Evolutionary conservation across 31 red algal species (phyloP).

Genomic region (Bonnemaisonia californica): DNA sequence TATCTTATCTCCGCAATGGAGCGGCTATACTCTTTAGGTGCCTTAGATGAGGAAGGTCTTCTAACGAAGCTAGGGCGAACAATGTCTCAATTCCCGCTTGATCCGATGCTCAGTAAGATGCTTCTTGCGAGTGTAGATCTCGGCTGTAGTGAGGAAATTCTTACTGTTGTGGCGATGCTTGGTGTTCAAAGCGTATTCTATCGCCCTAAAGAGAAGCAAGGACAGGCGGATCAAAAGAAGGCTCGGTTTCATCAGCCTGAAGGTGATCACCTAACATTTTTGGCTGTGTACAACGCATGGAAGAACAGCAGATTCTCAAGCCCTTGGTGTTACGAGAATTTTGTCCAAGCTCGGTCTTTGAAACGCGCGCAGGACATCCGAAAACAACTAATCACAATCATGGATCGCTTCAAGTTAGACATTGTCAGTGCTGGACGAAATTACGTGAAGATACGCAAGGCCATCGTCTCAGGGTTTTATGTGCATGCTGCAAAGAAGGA

Average conservation of each 20-base stretch:
- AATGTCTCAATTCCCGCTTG: conserved; percentile 93
- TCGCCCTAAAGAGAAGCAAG: conserved; percentile 92
- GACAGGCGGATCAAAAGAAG: conserved; percentile 86
- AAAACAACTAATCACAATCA: conserved; percentile 94
- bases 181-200: conserved; percentile 89
- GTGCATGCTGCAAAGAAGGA: conserved; percentile 93
- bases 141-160: conserved; percentile 85
- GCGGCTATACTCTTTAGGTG: conserved; percentile 72
- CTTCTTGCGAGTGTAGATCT: conserved; percentile 91
- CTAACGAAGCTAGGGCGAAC: conserved; percentile 80
- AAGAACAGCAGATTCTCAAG: conserved; percentile 74
- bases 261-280: conserved; percentile 88
- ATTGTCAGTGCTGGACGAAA: conserved; percentile 70
- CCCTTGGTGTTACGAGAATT: conserved; percentile 97
- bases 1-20: conserved; percentile 90
- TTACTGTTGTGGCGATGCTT: conserved; percentile 94
- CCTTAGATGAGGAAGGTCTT: conserved; percentile 89
- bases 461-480: conserved; percentile 94
- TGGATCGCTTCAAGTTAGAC: conserved; percentile 85
- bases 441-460: conserved; percentile 79
- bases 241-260: conserved; percentile 88
- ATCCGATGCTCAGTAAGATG: conserved; percentile 88
- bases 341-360: conserved; percentile 84
- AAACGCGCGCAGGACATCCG: conserved; percentile 90
- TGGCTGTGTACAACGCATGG: conserved; percentile 91